These are phyloP conservation scores for Filosporella fistucella DNA, from an alignment of 495 filamentous ascomycete species.

Conservation along the genomic window DNA sequence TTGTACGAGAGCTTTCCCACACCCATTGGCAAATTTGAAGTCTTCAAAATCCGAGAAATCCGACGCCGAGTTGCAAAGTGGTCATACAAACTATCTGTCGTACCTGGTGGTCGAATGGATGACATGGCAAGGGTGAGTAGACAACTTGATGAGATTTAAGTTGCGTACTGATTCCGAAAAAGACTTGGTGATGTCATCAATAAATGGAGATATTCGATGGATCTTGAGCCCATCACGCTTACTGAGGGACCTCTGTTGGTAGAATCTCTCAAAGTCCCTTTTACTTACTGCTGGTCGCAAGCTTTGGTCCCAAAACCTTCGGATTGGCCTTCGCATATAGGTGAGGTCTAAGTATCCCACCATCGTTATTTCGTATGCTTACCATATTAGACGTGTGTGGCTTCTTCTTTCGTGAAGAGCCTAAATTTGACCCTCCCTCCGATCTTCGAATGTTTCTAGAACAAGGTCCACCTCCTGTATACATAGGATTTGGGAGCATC, in stretches of 20 bases:
- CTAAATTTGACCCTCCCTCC: slow-evolving; percentile 44
- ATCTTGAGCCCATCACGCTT: slow-evolving; percentile 41
- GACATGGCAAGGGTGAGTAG: slow-evolving; percentile 59
- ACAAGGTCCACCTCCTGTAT: slow-evolving; percentile 52
- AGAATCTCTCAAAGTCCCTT: slow-evolving; percentile 44
- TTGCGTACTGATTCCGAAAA: background rate
- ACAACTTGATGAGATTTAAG: background rate
- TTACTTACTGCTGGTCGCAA: slow-evolving; percentile 63
- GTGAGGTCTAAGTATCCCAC: slow-evolving; percentile 15
- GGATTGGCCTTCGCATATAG: slow-evolving; percentile 57
- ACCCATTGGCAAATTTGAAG: slow-evolving; percentile 45
- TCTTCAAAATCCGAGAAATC: slow-evolving; percentile 32
- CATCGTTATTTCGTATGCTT: background rate
- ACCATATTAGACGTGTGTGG: slow-evolving; percentile 45
- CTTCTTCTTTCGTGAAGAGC: slow-evolving; percentile 54
- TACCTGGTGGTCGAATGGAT: slow-evolving; percentile 60
- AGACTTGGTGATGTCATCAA: slow-evolving; percentile 5
- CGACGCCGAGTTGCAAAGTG: slow-evolving; percentile 49
- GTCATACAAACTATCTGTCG: slow-evolving; percentile 56
- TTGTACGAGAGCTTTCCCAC: slow-evolving; percentile 50
- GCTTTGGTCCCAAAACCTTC: slow-evolving; percentile 55
- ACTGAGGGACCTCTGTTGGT: slow-evolving; percentile 10
- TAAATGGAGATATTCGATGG: slow-evolving; percentile 24
- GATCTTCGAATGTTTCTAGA: slow-evolving; percentile 49
- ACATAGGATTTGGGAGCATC: slow-evolving; percentile 67